phyloP scores from a whole-genome alignment of 2,329 filamentous ascomycete genomes.

The Xylariaceae sp. region DNA sequence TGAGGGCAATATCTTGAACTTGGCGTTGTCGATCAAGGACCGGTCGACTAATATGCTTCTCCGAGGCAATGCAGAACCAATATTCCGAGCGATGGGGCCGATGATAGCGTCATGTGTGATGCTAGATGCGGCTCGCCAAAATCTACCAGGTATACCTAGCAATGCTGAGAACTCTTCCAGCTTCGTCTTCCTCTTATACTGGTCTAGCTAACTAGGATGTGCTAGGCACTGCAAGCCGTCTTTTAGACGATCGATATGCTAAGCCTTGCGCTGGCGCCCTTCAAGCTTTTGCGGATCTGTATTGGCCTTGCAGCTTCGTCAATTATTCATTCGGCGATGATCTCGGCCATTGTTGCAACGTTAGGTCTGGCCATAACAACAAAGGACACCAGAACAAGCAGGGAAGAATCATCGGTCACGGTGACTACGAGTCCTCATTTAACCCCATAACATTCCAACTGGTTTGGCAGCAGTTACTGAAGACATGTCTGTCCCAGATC shows the following conservation, averaged over 20 bases:
- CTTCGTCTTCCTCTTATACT: background rate
- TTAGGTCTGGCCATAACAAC: slow-evolving; percentile 37
- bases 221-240: slow-evolving; percentile 34
- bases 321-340: slow-evolving; percentile 29
- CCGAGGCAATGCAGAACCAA: slow-evolving; percentile 31
- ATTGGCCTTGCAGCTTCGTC: slow-evolving; percentile 36
- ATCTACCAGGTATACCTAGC: slow-evolving; percentile 31
- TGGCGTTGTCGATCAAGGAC: slow-evolving; percentile 35
- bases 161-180: background rate
- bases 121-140: slow-evolving; percentile 38
- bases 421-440: slow-evolving; percentile 37
- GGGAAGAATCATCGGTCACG: slow-evolving; percentile 39
- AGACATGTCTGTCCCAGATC: slow-evolving; percentile 32
- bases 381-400: slow-evolving; percentile 40
- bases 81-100: slow-evolving; percentile 36
- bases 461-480: slow-evolving; percentile 35
- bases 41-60: slow-evolving; percentile 20
- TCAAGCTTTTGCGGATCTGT: slow-evolving; percentile 36
- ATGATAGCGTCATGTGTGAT: slow-evolving; percentile 40
- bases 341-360: slow-evolving; percentile 36
- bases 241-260: slow-evolving; percentile 37
- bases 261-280: slow-evolving; percentile 35
- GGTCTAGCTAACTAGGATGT: background rate
- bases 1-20: slow-evolving; percentile 37
- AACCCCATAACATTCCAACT: slow-evolving; percentile 28